Evolutionary conservation across 352 stramenopile species (phyloP), one percentile per base, ranked within the genome.

Genomic region (Pythium brachiatum): DNA sequence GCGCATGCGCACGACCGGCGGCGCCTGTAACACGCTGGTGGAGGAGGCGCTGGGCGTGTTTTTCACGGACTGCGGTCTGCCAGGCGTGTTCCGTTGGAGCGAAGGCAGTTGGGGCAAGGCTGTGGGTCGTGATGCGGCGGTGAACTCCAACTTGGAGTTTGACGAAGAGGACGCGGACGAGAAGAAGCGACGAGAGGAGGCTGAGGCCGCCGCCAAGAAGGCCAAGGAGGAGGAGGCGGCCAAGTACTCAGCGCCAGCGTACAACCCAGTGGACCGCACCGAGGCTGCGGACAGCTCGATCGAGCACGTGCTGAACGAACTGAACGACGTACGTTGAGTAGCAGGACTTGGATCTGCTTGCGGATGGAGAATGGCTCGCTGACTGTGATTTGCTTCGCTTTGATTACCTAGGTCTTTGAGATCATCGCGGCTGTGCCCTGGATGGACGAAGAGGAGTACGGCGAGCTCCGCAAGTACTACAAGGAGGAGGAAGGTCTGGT

Each of bases 11-110:
- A 91, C 78, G 64, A 89, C 82, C 7, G 82, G 82, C 23, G 82
- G 82, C 25, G 80, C 80, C n/a, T 91, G 82, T 69, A 88, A 87
- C 75, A 89, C 79, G 53, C 66, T 91, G 29, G 80, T 91, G 69
- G 82, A 91, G 57, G 81, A 88, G 54, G 79, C 81, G 41, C 70
- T 91, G 20, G 80, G 82, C 25, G 71, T 73, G 29, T 91, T 91
- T 66, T 91, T 91, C 60, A 74, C 69, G 11, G 72, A 89, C 15
- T 91, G 82, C 39, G 79, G 79, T 1, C 78, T 88, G 32, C 76
- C 79, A 1, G 66, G 70, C 16, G 73, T 79, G 31, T 91, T 91
- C 62, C 72, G 83, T 53, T 91, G 82, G 82, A 82, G 75, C 41
- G 78, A 91, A 51, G 82, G 82, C 31, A 88, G 76, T 67, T 91